Evolutionary conservation across 202 grass and related monocot species (phyloP).

Genomic region (Elaeis oleifera): DNA sequence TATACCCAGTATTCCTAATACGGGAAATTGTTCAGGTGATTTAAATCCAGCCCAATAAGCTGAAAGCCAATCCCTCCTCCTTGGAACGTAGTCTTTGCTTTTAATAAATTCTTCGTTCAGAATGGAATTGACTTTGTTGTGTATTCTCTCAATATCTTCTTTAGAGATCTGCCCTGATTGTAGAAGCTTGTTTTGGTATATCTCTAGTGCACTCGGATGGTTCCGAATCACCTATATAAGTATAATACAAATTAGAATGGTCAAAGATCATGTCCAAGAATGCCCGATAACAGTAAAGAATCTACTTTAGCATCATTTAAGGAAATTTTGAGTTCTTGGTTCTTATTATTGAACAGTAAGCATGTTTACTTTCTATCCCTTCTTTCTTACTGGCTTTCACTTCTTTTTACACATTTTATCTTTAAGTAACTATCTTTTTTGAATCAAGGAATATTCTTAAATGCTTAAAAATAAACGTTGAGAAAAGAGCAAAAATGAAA

Average conservation of each 20-base stretch:
- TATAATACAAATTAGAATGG: constrained; percentile 6
- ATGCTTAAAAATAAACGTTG: too few species aligned
- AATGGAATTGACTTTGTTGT: constrained; percentile 64
- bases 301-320: too few species aligned
- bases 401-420: too few species aligned
- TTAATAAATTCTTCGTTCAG: constrained; percentile 82
- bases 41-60: constrained; percentile 95
- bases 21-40: constrained; percentile 95
- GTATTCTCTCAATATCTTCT: constrained; percentile 65
- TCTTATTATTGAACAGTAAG: too few species aligned
- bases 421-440: too few species aligned
- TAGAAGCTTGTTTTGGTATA: constrained; percentile 71
- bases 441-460: too few species aligned
- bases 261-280: neutral
- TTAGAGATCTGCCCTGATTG: constrained; percentile 63
- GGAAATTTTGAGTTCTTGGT: too few species aligned
- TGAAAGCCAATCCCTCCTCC: constrained; percentile 91
- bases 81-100: constrained; percentile 73
- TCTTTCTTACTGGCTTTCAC: too few species aligned
- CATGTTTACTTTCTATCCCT: too few species aligned
- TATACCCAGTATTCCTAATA: constrained; percentile 82
- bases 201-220: constrained; percentile 66
- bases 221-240: constrained; percentile 52
- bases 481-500: too few species aligned
- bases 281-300: too few species aligned